phyloP scores from a whole-genome alignment of 1,284 basidiomycete species.

The Ganoderma lucidum region DNA sequence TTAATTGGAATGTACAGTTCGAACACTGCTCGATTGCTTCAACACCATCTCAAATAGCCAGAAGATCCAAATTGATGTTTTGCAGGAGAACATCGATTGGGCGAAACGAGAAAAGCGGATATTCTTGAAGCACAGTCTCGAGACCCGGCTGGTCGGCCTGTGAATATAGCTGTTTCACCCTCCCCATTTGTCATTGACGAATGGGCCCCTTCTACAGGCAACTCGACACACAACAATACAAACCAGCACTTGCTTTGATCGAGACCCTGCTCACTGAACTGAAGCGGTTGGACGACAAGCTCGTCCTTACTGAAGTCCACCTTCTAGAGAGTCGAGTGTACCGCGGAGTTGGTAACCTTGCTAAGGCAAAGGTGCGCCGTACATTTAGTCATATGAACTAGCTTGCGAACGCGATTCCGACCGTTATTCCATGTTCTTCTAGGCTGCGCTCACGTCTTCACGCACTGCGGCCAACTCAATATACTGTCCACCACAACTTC shows the following conservation, averaged over 20 bases:
- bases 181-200: not conserved
- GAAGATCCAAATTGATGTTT: conserved; percentile 85
- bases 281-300: conserved; percentile 95
- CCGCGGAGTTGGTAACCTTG: conserved; percentile 89
- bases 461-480: conserved; percentile 97
- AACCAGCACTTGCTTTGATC: conserved; percentile 84
- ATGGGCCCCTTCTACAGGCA: conserved; percentile 52
- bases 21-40: conserved; percentile 94
- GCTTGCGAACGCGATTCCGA: not conserved
- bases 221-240: conserved; percentile 82
- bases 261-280: conserved; percentile 90
- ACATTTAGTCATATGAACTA: not conserved
- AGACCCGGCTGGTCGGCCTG: conserved; percentile 89
- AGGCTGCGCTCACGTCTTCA: conserved; percentile 92
- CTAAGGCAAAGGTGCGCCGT: conserved; percentile 85
- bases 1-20: conserved; percentile 59
- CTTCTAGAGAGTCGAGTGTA: conserved; percentile 93
- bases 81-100: conserved; percentile 94
- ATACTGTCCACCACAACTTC: conserved; percentile 95
- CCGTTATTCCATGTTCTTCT: not conserved
- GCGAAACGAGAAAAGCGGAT: conserved; percentile 92
- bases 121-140: conserved; percentile 94
- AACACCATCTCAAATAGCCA: conserved; percentile 78
- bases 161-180: conserved; percentile 48
- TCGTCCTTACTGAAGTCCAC: conserved; percentile 97